phyloP scores from a whole-genome alignment of 2,329 filamentous ascomycete species.

The Hyphodiscus sp. region DNA sequence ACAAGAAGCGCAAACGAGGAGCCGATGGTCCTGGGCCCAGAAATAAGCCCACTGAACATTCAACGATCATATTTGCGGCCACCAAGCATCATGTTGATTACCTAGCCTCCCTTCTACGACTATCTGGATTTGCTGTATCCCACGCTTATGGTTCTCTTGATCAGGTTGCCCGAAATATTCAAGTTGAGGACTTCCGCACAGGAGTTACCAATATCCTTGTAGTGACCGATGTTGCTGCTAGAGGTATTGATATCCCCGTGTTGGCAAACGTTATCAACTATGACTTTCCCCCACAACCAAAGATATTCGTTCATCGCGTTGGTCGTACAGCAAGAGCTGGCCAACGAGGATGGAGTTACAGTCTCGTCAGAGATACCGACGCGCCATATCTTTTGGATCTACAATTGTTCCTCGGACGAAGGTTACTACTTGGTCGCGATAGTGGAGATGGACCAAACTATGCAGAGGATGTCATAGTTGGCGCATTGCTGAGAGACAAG shows the following conservation, averaged over 20 bases:
- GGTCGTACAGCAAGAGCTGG: constrained; percentile 93
- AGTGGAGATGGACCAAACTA: constrained; percentile 57
- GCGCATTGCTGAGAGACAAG: constrained; percentile 63
- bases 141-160: constrained; percentile 94
- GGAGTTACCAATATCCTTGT: constrained; percentile 87
- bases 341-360: constrained; percentile 90
- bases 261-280: constrained; percentile 98
- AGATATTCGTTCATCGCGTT: constrained; percentile 93
- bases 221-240: constrained; percentile 91
- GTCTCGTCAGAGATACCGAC: constrained; percentile 80
- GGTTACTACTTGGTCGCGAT: constrained; percentile 68
- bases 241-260: constrained; percentile 96
- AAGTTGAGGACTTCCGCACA: constrained; percentile 82
- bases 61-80: constrained; percentile 89
- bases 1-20: constrained; percentile 68
- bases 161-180: constrained; percentile 84
- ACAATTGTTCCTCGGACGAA: constrained; percentile 88
- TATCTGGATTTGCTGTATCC: constrained; percentile 81
- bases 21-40: constrained; percentile 46
- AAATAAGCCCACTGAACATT: constrained; percentile 77
- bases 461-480: constrained; percentile 77
- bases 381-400: constrained; percentile 88
- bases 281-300: constrained; percentile 93
- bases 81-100: constrained; percentile 99
- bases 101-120: constrained; percentile 68